Conservation (phyloP, 2,329 filamentous ascomycete genomes). For the Neonectria punicea region DNA sequence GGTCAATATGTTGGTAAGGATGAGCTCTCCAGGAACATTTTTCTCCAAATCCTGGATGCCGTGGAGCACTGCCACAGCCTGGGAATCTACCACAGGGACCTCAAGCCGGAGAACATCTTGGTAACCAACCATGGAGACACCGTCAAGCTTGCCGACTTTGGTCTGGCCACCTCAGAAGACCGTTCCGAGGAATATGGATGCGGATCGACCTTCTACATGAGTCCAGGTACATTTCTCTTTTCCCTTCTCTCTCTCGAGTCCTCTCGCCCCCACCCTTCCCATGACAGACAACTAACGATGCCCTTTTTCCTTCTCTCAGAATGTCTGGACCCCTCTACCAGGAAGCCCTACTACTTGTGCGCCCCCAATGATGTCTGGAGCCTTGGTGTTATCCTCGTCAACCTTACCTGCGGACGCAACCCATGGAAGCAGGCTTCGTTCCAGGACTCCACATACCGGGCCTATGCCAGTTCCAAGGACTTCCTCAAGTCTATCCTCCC, state of each 20-base stretch:
- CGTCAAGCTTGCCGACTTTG: constrained; percentile 97
- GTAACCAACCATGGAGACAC: constrained; percentile 89
- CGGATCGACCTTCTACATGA: constrained; percentile 99
- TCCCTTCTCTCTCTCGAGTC: constrained; percentile 16
- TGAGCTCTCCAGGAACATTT: constrained; percentile 83
- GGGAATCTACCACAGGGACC: constrained; percentile 95
- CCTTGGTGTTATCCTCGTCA: constrained; percentile 97
- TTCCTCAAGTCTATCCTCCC: constrained; percentile 95
- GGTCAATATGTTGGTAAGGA: constrained; percentile 95
- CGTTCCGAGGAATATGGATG: constrained; percentile 95
- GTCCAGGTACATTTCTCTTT: constrained; percentile 77
- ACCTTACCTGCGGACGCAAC: constrained; percentile 96
- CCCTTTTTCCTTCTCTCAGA: constrained; percentile 65
- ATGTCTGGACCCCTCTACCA: constrained; percentile 82
- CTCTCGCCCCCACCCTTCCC: constrained; percentile 12
- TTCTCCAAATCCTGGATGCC: constrained; percentile 95
- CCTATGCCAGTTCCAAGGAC: constrained; percentile 83
- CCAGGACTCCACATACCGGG: constrained; percentile 94
- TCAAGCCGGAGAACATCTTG: constrained; percentile 98
- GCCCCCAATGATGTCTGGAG: constrained; percentile 98
- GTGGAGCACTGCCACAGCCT: constrained; percentile 93
- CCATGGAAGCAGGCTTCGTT: constrained; percentile 97
- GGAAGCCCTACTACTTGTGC: constrained; percentile 85
- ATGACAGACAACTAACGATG: constrained; percentile 40
- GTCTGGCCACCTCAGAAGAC: constrained; percentile 86